Evolutionary conservation across 2,329 filamentous ascomycete species (phyloP).

Genomic region (Neonectria coccinea): DNA sequence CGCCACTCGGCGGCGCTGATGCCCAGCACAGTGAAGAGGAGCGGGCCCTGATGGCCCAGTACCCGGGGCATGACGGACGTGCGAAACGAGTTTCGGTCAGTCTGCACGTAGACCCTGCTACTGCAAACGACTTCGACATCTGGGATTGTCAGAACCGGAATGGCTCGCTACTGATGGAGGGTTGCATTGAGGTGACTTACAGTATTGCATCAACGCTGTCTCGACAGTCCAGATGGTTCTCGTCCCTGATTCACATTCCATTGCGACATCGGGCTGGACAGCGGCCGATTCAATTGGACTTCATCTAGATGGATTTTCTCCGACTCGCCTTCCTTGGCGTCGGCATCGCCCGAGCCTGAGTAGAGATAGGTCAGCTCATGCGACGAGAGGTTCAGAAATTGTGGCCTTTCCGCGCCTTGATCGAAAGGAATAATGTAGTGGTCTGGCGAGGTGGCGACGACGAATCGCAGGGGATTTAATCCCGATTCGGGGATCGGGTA

Average conservation of each 20-base stretch:
- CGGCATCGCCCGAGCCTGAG: conserved; percentile 3
- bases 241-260: conserved; percentile 21
- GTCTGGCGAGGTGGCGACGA: conserved; percentile 30
- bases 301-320: not conserved
- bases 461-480: conserved; percentile 38
- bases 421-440: conserved; percentile 33
- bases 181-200: conserved; percentile 19
- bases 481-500: conserved; percentile 33
- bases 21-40: conserved; percentile 38
- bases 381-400: conserved; percentile 37
- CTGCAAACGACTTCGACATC: conserved; percentile 40
- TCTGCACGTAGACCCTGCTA: conserved; percentile 42
- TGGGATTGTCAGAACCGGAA: conserved; percentile 21
- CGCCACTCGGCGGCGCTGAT: conserved; percentile 44
- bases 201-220: conserved; percentile 39
- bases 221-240: conserved; percentile 25
- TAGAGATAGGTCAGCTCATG: conserved; percentile 30
- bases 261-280: conserved; percentile 25
- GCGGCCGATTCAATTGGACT: not conserved
- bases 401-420: not conserved
- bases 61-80: conserved; percentile 41
- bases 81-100: conserved; percentile 37
- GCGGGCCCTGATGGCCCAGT: conserved; percentile 31
- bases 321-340: not conserved
- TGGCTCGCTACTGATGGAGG: too few species aligned